Base-by-base conservation (phyloP, 2,329 filamentous ascomycete species). In the Xylaria sp. region DNA sequence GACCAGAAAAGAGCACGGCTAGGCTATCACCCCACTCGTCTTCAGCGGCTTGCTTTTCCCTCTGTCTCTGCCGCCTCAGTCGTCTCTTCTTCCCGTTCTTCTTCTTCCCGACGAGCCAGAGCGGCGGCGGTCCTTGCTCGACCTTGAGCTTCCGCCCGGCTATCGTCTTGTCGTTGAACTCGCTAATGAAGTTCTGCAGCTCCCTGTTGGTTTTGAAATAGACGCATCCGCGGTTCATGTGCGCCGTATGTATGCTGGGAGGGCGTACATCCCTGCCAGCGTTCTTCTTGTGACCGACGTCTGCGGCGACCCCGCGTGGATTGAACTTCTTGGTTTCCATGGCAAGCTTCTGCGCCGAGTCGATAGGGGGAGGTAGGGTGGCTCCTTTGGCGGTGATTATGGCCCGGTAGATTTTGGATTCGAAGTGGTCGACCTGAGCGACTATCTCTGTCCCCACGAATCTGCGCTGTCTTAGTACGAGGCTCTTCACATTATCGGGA, bases 321-420 rank as follows among this genome's bases (percentile, higher is more conserved):
- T 26, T 26, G 24, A 26, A 26, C 24, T 26, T 26, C 6, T 26
- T 5, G 5, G 24, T 26, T 26, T 5, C 9, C 9, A 26, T 26
- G 9, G 9, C 24, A 26, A 50, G 17, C 34, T 44, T 38, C 40
- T 50, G 26, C 4, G 48, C 48, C 26, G 40, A 50, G 48, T 50
- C 24, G 11, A 44, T 44, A 5, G 8, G 2, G n/a, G 18, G 18
- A 6, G 40, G 48, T 1, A 44, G 19, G 29, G n/a, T 17, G 4
- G n/a, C 7, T 8, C 48, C 40, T 11, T 42, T 16, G 20, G 19
- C 34, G 19, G 39, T 26, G 7, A 50, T n/a, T 6, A 37, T 24
- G 13, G 40, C 40, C 5, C 41, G 24, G 22, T 44, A 44, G 7
- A 4, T n/a, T 21, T 38, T 19, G n/a, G n/a, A n/a, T n/a, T n/a